A percentile compares a stretch with the other conserved stretches of the same genome.
Conservation (phyloP, 1,284 basidiomycete species). For the Ustilago loliicola region DNA sequence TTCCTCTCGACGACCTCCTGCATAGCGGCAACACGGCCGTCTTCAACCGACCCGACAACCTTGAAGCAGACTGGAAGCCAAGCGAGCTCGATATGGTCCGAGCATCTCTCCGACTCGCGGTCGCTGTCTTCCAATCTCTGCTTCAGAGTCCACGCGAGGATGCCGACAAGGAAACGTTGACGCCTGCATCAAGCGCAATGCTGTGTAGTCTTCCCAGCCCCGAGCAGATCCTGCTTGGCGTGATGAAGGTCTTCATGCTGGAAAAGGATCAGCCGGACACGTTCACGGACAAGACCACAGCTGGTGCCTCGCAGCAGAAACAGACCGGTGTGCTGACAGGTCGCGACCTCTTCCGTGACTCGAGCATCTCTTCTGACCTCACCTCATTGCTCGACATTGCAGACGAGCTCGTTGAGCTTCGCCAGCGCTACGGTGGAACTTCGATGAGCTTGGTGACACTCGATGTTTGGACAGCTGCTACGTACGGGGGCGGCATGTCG, state of each 20-base stretch:
- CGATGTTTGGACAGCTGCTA: constrained; percentile 32
- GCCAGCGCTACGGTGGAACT: background rate
- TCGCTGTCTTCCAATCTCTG: constrained; percentile 64
- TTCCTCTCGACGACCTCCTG: constrained; percentile 84
- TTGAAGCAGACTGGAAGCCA: constrained; percentile 82
- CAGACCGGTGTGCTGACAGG: constrained; percentile 60
- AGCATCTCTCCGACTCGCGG: constrained; percentile 77
- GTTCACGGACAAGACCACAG: constrained; percentile 25
- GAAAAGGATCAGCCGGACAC: constrained; percentile 70
- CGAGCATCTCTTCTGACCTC: constrained; percentile 76
- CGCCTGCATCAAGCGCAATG: constrained; percentile 15
- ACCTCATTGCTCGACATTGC: constrained; percentile 63
- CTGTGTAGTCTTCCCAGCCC: constrained; percentile 37
- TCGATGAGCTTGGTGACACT: constrained; percentile 73
- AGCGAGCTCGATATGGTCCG: constrained; percentile 84
- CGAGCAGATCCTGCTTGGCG: constrained; percentile 74
- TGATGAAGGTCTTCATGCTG: constrained; percentile 95
- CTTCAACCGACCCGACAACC: constrained; percentile 77
- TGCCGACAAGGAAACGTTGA: background rate
- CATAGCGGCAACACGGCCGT: constrained; percentile 61
- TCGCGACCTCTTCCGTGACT: constrained; percentile 80
- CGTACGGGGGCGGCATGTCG: constrained; percentile 59
- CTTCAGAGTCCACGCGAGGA: constrained; percentile 2
- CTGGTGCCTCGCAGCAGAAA: constrained; percentile 27
- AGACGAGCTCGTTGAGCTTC: constrained; percentile 42